Evolutionary conservation across 1,284 basidiomycete genomes (phyloP), one percentile per base, ranked within the genome.

Genomic region (Apiotrichum akiyoshidainum): DNA sequence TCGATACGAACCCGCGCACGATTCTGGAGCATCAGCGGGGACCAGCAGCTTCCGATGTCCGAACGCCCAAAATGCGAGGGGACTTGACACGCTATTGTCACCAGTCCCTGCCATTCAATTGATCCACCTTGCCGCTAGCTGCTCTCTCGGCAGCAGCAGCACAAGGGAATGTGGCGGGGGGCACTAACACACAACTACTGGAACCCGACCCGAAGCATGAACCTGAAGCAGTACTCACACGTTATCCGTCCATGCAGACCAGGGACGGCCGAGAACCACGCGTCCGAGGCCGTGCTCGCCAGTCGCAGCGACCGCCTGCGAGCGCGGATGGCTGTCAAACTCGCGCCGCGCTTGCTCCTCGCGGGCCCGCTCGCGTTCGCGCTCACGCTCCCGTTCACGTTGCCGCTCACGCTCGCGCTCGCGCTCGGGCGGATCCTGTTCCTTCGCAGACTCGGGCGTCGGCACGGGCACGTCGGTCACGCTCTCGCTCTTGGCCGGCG

Each of bases 161-260:
- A 31, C 26, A 31, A 31, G 26, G 26, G 26, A 31, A 7, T 31
- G 26, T 31, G 26, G 26, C 26, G 26, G 26, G 26, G 26, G n/a
- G 26, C 3, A 31, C 26, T 31, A 31, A 7, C 26, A 7, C n/a
- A 31, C 26, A 31, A 31, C 26, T 7, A 31, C 26, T 31, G 4
- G n/a, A 31, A 31, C 26, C 26, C 26, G 26, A 3, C 26, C n/a
- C n/a, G n/a, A 31, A 31, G 26, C 26, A 3, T 31, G 26, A 31
- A 7, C 26, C 26, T 31, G 26, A 31, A 31, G 26, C 26, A 31
- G 26, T n/a, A 57, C 57, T 52, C 45, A 59, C 61, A 50, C 46
- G 58, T 34, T 59, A 55, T 3, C 48, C n/a, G 59, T 19, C 58
- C 58, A 60, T 19, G 57, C 52, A 7, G 45, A 11, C 53, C 45